Evolutionary conservation across 2,329 filamentous ascomycete genomes (phyloP).

Genomic region (Cercospora sesami): DNA sequence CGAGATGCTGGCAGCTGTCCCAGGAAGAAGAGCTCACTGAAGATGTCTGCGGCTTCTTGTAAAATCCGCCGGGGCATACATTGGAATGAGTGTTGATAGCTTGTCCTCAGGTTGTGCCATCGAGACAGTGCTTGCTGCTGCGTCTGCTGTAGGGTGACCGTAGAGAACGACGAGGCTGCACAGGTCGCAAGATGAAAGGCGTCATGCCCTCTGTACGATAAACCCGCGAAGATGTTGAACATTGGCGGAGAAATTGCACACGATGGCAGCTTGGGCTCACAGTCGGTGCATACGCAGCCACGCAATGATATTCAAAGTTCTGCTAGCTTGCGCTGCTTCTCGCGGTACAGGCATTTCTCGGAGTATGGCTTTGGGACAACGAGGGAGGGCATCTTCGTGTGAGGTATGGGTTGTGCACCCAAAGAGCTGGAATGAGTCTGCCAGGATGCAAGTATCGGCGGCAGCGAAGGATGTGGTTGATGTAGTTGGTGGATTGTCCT

Average conservation of each 20-base stretch:
- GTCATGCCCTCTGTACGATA: constrained; percentile 10
- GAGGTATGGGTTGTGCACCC: background rate
- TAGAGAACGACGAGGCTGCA: constrained; percentile 9
- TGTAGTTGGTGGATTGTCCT: no score
- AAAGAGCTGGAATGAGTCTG: no score
- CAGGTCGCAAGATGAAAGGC: constrained; percentile 13
- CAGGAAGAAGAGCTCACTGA: constrained; percentile 22
- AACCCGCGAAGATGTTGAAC: constrained; percentile 1
- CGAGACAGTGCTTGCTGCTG: background rate
- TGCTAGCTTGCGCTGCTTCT: background rate
- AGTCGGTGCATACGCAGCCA: constrained; percentile 13
- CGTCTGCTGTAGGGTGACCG: background rate
- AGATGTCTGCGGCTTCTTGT: constrained; percentile 9
- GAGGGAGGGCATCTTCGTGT: background rate
- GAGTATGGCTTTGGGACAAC: background rate
- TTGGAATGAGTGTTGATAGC: background rate
- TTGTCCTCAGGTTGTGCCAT: constrained; percentile 2
- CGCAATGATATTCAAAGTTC: background rate
- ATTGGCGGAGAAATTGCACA: background rate
- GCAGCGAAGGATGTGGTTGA: no score
- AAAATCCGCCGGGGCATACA: background rate
- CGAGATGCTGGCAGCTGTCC: constrained; percentile 17
- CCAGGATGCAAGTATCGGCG: no score
- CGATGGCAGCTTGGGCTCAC: background rate
- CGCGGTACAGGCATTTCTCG: background rate